phyloP scores from a whole-genome alignment of 441 rosid genomes.

The Erysimum pusillum region DNA sequence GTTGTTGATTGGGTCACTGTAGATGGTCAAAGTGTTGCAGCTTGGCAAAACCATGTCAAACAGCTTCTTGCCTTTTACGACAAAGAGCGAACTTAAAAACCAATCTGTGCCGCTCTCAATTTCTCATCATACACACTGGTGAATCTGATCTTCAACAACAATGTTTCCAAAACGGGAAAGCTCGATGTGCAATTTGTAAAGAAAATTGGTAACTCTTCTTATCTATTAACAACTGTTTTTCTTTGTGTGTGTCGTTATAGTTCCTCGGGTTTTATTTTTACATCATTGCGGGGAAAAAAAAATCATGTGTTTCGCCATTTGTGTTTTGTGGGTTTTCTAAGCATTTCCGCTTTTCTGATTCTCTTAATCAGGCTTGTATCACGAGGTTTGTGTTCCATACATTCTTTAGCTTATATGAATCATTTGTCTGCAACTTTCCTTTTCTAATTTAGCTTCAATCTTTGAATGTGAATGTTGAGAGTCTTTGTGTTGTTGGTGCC shows the following conservation, averaged over 20 bases:
- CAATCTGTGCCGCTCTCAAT: neutral
- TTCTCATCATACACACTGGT: conserved; percentile 5
- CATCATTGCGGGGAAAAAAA: neutral
- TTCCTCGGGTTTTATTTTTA: conserved; percentile 2
- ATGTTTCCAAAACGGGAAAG: conserved; percentile 30
- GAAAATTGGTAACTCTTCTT: conserved; percentile 21
- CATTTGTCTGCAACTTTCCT: conserved; percentile 1
- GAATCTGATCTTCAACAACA: conserved; percentile 12
- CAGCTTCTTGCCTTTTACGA: conserved; percentile 88
- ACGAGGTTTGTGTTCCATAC: conserved; percentile 36
- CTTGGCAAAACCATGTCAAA: conserved; percentile 94
- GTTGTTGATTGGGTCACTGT: conserved; percentile 89
- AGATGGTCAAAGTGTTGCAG: conserved; percentile 83
- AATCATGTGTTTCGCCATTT: neutral
- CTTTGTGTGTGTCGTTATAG: neutral
- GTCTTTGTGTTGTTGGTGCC: conserved; percentile 38
- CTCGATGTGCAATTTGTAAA: conserved; percentile 17
- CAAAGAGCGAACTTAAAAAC: conserved; percentile 55
- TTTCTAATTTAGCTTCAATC: neutral
- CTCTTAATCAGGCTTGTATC: conserved; percentile 32
- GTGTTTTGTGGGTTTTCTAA: conserved; percentile 25
- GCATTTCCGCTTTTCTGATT: conserved; percentile 22
- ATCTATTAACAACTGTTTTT: neutral
- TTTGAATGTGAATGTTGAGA: conserved; percentile 19
- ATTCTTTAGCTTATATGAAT: conserved; percentile 4